These are phyloP conservation scores for Neofusicoccum ribis DNA, from an alignment of 2,329 filamentous ascomycete species.

Conservation along the genomic window DNA sequence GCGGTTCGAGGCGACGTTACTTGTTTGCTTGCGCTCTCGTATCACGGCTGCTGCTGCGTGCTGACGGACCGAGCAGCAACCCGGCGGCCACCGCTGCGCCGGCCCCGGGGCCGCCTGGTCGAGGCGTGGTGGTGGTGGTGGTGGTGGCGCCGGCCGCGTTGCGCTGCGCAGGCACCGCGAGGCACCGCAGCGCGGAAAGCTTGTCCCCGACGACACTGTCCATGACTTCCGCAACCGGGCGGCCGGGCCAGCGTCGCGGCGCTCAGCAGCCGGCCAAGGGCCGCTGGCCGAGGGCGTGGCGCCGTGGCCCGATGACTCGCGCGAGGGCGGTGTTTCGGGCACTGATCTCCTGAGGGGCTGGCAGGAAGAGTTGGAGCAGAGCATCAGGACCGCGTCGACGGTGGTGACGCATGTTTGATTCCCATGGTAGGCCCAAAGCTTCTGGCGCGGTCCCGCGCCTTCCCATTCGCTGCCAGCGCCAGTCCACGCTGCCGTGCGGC, in stretches of 20 bases:
- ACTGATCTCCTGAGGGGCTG: conserved; percentile 43
- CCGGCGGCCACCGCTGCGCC: background rate
- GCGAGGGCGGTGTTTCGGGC: conserved; percentile 44
- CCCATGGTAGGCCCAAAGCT: conserved; percentile 22
- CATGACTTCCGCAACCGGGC: too few species aligned
- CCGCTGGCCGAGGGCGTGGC: background rate
- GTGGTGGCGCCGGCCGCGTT: too few species aligned
- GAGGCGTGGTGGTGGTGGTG: background rate
- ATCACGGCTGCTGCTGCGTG: background rate
- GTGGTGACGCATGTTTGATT: conserved; percentile 47
- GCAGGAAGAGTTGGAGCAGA: conserved; percentile 41
- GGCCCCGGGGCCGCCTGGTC: background rate
- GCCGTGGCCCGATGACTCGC: conserved; percentile 41
- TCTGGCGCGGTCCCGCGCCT: background rate
- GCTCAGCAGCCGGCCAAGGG: background rate
- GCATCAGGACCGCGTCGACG: conserved; percentile 27
- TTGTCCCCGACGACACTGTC: background rate
- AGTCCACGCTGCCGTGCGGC: background rate
- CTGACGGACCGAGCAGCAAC: background rate
- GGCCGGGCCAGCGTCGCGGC: too few species aligned
- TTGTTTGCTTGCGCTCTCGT: background rate
- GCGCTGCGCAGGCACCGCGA: background rate
- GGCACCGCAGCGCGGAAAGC: background rate
- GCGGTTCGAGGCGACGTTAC: background rate
- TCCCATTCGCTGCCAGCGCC: background rate